A percentile compares a stretch with the other conserved stretches of the same genome.
phyloP scores from a whole-genome alignment of 495 filamentous ascomycete species.

The Aspergillus diversus region DNA sequence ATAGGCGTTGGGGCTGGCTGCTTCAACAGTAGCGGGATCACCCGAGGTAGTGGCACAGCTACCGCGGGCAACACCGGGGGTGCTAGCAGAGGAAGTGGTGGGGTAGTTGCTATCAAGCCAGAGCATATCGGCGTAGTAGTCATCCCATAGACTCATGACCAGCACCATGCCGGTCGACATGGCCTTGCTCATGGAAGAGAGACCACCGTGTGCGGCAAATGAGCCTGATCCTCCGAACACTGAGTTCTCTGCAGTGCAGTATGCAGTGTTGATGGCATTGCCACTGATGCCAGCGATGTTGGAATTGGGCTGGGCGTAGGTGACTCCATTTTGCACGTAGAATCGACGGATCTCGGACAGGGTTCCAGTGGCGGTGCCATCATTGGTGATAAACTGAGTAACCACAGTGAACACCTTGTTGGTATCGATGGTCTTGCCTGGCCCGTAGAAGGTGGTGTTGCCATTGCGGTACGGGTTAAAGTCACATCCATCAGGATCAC shows the following conservation, averaged over 20 bases:
- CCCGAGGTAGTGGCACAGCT: slow-evolving; percentile 64
- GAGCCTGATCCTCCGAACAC: slow-evolving; percentile 62
- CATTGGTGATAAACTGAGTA: slow-evolving; percentile 68
- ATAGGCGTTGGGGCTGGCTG: slow-evolving; percentile 52
- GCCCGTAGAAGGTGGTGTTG: slow-evolving; percentile 64
- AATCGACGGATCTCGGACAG: slow-evolving; percentile 69
- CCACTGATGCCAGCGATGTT: slow-evolving; percentile 56
- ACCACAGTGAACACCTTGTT: slow-evolving; percentile 65
- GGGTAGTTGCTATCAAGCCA: slow-evolving; percentile 80
- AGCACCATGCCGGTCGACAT: slow-evolving; percentile 66
- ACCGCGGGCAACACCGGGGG: slow-evolving; percentile 67
- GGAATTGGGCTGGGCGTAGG: slow-evolving; percentile 60
- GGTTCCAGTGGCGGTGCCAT: slow-evolving; percentile 56
- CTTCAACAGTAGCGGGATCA: slow-evolving; percentile 61
- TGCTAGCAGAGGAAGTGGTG: slow-evolving; percentile 48
- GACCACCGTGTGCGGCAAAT: slow-evolving; percentile 64
- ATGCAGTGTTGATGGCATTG: slow-evolving; percentile 61
- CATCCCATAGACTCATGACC: slow-evolving; percentile 75
- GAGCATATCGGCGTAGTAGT: slow-evolving; percentile 73
- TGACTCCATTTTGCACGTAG: slow-evolving; percentile 70
- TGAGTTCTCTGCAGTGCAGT: slow-evolving; percentile 62
- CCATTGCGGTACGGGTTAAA: slow-evolving; percentile 77
- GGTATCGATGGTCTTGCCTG: slow-evolving; percentile 64
- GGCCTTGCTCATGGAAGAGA: slow-evolving; percentile 57
- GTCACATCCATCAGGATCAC: slow-evolving; percentile 79